A percentile compares a stretch with the other conserved stretches of the same genome.
Conservation (phyloP, 192 early-diverging fungal genomes). For the Coemansia erecta region DNA sequence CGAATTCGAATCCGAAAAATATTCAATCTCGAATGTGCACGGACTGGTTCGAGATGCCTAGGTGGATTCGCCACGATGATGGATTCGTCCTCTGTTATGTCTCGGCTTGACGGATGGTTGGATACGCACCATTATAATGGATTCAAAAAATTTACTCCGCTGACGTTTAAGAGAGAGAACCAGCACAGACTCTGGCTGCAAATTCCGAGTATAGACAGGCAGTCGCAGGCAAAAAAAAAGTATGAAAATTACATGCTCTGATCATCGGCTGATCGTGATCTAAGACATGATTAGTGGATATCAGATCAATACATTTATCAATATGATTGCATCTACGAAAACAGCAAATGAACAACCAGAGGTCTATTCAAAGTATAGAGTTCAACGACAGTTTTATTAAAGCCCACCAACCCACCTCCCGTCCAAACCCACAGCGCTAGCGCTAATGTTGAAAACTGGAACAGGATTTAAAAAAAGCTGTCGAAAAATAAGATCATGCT, state of each 20-base stretch:
- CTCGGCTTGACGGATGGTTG: neutral
- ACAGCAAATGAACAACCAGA: too few relatives aligned
- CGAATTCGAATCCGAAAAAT: neutral
- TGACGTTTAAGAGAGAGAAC: slow-evolving; percentile 33
- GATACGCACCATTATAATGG: slow-evolving; percentile 43
- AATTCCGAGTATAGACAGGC: too few relatives aligned
- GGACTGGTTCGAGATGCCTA: too few relatives aligned
- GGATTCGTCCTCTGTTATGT: slow-evolving; percentile 6
- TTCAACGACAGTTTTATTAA: neutral
- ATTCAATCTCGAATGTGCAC: neutral
- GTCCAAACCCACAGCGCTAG: slow-evolving; percentile 15
- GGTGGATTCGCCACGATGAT: slow-evolving; percentile 11
- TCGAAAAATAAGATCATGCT: too few relatives aligned
- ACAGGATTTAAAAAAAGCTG: neutral
- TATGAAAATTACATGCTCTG: too few relatives aligned
- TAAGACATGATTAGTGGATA: too few relatives aligned
- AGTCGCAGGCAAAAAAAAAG: too few relatives aligned
- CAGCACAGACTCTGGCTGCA: neutral
- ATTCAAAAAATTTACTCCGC: slow-evolving; percentile 43
- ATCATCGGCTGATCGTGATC: slow-evolving; percentile 2
- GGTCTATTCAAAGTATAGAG: too few relatives aligned
- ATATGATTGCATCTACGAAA: too few relatives aligned
- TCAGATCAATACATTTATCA: too few relatives aligned
- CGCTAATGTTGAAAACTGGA: slow-evolving; percentile 4
- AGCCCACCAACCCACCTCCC: slow-evolving; percentile 45